Evolutionary conservation across 495 filamentous ascomycete genomes (phyloP).

Genomic region (Penicillium atrosanguineum): DNA sequence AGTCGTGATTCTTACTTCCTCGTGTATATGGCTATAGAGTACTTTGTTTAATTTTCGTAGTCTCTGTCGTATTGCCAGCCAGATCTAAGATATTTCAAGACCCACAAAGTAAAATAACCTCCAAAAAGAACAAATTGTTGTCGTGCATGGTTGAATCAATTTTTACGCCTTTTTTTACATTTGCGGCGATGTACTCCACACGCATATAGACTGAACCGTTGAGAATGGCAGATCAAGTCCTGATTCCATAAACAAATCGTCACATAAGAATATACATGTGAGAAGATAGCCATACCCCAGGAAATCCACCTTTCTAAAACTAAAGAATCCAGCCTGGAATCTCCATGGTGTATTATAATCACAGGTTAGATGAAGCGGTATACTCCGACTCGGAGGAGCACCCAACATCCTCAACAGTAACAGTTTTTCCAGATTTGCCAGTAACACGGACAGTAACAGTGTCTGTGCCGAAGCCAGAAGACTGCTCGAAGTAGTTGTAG

Average conservation of each 20-base stretch:
- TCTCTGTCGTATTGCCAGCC: too few relatives aligned
- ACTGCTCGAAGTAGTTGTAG: conserved; percentile 62
- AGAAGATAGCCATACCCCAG: background rate
- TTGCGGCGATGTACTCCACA: too few relatives aligned
- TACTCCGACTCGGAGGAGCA: conserved; percentile 17
- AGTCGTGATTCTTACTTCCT: conserved; percentile 6
- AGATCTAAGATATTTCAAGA: too few relatives aligned
- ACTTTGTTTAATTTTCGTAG: background rate
- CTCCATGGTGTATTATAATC: background rate
- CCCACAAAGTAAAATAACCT: too few relatives aligned
- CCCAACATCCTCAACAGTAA: conserved; percentile 32
- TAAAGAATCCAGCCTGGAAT: background rate
- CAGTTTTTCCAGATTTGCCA: conserved; percentile 40
- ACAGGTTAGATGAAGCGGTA: conserved; percentile 30
- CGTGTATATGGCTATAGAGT: background rate
- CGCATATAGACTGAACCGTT: too few relatives aligned
- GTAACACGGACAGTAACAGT: conserved; percentile 54
- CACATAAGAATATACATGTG: background rate
- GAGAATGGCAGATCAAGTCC: background rate
- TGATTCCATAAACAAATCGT: background rate
- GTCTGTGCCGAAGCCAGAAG: conserved; percentile 49
- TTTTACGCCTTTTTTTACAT: too few relatives aligned
- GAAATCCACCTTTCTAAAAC: background rate
- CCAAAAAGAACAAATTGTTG: too few relatives aligned
- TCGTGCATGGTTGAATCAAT: too few relatives aligned